Conservation (phyloP, 2,329 filamentous ascomycete genomes). For the Botrytis deweyae region DNA sequence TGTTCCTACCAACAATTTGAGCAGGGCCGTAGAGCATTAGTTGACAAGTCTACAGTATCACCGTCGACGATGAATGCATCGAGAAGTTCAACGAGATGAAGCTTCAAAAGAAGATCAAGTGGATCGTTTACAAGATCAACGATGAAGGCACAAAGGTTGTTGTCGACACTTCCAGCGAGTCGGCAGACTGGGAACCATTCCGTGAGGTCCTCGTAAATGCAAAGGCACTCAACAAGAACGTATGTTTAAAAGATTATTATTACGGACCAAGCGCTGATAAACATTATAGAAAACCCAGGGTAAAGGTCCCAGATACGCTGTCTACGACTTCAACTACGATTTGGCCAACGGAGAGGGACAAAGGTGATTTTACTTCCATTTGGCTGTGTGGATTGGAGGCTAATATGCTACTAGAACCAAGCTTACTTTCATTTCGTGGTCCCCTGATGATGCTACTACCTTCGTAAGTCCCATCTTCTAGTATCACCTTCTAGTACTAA, state of each 20-base stretch:
- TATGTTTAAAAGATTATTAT: constrained; percentile 41
- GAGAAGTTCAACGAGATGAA: constrained; percentile 76
- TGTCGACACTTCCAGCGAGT: constrained; percentile 69
- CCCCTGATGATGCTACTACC: constrained; percentile 75
- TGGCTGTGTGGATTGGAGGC: constrained; percentile 22
- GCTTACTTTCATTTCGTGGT: constrained; percentile 77
- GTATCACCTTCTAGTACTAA: neutral
- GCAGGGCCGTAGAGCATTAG: neutral
- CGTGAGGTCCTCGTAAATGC: constrained; percentile 73
- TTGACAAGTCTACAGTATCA: constrained; percentile 54
- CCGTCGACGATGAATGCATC: constrained; percentile 70
- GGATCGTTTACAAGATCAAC: constrained; percentile 84
- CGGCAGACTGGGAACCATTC: constrained; percentile 70
- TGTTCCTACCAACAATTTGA: neutral
- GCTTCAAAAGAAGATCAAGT: constrained; percentile 78
- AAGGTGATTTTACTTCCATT: constrained; percentile 50
- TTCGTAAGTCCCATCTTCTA: constrained; percentile 46
- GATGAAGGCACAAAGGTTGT: constrained; percentile 81
- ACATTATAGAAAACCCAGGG: constrained; percentile 52
- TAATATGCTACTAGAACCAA: constrained; percentile 58
- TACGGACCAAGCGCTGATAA: constrained; percentile 17
- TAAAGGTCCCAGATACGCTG: constrained; percentile 77
- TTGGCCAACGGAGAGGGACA: constrained; percentile 70
- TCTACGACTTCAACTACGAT: constrained; percentile 82
- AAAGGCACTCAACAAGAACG: constrained; percentile 69